phyloP scores from a whole-genome alignment of 2,329 filamentous ascomycete species.

The Chrysoporthe austroafricana region DNA sequence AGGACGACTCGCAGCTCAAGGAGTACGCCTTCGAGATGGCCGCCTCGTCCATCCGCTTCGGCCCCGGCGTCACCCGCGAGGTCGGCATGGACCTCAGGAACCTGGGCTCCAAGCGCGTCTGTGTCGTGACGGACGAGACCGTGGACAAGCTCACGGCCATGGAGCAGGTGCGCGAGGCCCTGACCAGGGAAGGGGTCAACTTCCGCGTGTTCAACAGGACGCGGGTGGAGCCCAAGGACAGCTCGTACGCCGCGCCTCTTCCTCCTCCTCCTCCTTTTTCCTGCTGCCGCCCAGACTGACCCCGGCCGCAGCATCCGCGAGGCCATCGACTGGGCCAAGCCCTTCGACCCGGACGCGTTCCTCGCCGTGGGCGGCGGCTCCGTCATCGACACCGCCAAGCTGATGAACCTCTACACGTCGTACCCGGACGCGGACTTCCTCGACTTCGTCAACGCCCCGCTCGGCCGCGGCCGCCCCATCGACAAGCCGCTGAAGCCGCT shows the following conservation, averaged over 20 bases:
- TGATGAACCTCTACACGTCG: constrained; percentile 95
- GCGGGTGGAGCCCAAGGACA: constrained; percentile 91
- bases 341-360: constrained; percentile 83
- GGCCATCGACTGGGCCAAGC: constrained; percentile 84
- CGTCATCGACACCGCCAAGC: constrained; percentile 96
- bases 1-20: constrained; percentile 73
- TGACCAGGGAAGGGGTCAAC: constrained; percentile 76
- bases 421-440: constrained; percentile 93
- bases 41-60: constrained; percentile 90
- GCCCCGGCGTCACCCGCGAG: constrained; percentile 89
- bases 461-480: constrained; percentile 82
- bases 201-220: constrained; percentile 83
- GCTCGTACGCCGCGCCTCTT: constrained; percentile 62
- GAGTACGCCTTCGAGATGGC: constrained; percentile 99
- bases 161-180: constrained; percentile 81
- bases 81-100: constrained; percentile 98
- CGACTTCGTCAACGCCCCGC: constrained; percentile 95
- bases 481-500: constrained; percentile 72
- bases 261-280: too few species aligned
- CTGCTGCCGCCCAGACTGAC: neutral
- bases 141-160: constrained; percentile 85
- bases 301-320: constrained; percentile 46
- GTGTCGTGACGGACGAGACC: constrained; percentile 87
- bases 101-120: constrained; percentile 82
- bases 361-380: constrained; percentile 90